Evolutionary conservation across 495 filamentous ascomycete genomes (phyloP).

Genomic region (Endocarpon pusillum): DNA sequence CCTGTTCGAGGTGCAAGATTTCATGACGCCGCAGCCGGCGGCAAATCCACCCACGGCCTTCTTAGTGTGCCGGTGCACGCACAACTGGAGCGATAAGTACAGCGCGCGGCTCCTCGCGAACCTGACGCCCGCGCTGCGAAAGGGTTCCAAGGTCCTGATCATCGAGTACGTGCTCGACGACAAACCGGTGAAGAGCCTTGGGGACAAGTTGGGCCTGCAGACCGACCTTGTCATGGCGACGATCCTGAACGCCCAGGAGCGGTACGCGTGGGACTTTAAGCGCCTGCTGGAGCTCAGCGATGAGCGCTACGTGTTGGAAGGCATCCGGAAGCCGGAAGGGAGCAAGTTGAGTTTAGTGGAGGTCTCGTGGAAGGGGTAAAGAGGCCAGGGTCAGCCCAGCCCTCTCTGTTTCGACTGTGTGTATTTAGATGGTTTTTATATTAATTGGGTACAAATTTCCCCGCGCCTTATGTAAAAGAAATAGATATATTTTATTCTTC

Average conservation of each 20-base stretch:
- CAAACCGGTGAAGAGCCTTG: constrained; percentile 1
- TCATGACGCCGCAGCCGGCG: constrained; percentile 35
- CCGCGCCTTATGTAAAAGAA: no score
- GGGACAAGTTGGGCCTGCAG: no score
- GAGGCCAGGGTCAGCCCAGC: no score
- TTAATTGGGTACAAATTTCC: no score
- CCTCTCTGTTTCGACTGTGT: no score
- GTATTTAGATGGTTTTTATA: no score
- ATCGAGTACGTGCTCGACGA: constrained; percentile 24
- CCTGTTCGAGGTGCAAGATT: constrained; percentile 31
- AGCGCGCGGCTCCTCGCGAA: constrained; percentile 33
- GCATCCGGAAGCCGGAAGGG: not conserved
- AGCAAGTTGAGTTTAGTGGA: not conserved
- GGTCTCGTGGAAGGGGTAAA: not conserved
- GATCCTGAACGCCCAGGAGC: constrained; percentile 19
- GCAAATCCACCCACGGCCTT: constrained; percentile 38
- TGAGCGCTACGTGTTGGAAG: not conserved
- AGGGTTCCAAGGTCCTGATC: constrained; percentile 31
- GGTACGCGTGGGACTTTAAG: constrained; percentile 16
- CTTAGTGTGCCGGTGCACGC: constrained; percentile 41
- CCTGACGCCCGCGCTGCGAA: constrained; percentile 37
- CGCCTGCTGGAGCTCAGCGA: constrained; percentile 10
- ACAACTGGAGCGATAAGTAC: constrained; percentile 42
- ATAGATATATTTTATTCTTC: no score
- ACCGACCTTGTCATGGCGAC: constrained; percentile 21